Base-by-base conservation (phyloP, 1,139 yeast species). In the Scheffersomyces titani region DNA sequence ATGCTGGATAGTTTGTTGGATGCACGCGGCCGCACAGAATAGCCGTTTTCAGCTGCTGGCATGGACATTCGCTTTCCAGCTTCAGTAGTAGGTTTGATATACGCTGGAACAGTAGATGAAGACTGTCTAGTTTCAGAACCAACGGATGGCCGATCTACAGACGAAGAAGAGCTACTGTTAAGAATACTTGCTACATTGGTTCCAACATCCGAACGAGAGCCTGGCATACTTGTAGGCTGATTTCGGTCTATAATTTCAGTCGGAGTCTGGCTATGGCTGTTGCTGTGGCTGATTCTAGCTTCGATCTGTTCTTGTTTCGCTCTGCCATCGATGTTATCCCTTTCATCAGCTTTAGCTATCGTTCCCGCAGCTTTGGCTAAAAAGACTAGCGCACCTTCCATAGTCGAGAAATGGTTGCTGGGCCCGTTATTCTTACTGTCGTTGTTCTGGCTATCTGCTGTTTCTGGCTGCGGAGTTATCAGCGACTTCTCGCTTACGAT, bases 281-380 rank as follows among this genome's bases (percentile, higher is more conserved):
- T 46, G 49, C 49, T 46, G n/a, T 22, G 20, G 40, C 40, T 30
- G 13, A 46, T 46, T 16, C 44, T 48, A 51, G 24, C 54, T 58
- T 77, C 88, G 36, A 73, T 75, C 69, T 70, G 84, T 66, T 76
- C 83, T 70, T 76, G 88, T 69, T 76, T 82, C 55, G 80, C 79
- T 57, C 82, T 73, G 0, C 90, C 96, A 69, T 88, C 90, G 44
- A 88, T 84, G 49, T 88, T 77, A 65, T 88, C 90, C 60, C 89
- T 73, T 58, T 80, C 87, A 63, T 86, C 90, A 2, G 88, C 88
- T 58, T 82, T 79, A 4, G 92, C 90, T 30, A 88, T 86, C 5
- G 84, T 80, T 0, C 92, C 93, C 0, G 93, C 93, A 0, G 92
- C 90, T 60, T 86, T 86, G 3, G 94, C 93, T 44, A 89, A 70